phyloP scores from a whole-genome alignment of 139 green algal genomes.

The Closterium sp. region DNA sequence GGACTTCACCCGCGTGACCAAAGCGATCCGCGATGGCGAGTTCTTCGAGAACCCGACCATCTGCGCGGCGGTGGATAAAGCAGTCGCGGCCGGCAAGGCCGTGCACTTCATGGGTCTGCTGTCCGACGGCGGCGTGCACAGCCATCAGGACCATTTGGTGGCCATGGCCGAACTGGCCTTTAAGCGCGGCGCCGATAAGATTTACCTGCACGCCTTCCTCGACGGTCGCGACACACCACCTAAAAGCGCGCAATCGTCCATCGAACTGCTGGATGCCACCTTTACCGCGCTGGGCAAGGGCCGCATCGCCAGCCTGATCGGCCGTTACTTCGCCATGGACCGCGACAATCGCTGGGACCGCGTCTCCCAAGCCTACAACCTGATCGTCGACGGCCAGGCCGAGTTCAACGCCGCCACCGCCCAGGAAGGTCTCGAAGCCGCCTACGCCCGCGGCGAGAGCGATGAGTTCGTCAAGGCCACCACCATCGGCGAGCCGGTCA shows the following conservation, averaged over 20 bases:
- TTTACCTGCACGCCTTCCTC: not conserved
- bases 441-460: not conserved
- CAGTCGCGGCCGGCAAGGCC: not conserved
- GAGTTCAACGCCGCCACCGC: not conserved
- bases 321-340: conserved; percentile 33
- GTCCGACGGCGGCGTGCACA: conserved; percentile 27
- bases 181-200: not conserved
- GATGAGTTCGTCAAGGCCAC: conserved; percentile 33
- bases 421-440: not conserved
- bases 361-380: conserved; percentile 14
- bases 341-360: conserved; percentile 32
- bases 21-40: not conserved
- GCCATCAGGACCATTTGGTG: not conserved
- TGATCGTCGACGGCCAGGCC: not conserved
- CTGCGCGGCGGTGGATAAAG: not conserved
- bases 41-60: not conserved
- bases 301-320: not conserved
- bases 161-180: not conserved
- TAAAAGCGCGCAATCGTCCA: not conserved
- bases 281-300: not conserved
- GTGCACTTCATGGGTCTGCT: conserved; percentile 5
- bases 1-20: conserved; percentile 9
- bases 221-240: not conserved
- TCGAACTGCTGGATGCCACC: not conserved
- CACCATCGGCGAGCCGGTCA: not conserved